Percentiles rank a stretch among this genome's conserved stretches.
phyloP scores from a whole-genome alignment of 345 rosid species.

The Erodium maritimum region DNA sequence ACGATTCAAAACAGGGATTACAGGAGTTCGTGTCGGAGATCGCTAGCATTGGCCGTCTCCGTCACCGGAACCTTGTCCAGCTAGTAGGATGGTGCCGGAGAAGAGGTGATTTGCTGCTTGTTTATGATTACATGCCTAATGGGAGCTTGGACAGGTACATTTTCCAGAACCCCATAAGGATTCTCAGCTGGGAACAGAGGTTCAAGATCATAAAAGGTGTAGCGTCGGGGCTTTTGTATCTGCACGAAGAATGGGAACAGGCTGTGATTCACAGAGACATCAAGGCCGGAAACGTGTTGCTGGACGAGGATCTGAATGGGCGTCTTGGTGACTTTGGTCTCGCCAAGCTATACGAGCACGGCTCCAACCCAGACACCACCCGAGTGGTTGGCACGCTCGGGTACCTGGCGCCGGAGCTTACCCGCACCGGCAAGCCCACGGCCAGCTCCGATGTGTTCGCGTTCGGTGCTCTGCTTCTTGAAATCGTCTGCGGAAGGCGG shows the following conservation, averaged over 20 bases:
- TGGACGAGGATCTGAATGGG: conserved; percentile 68
- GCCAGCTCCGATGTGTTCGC: conserved; percentile 76
- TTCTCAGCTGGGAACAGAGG: conserved; percentile 77
- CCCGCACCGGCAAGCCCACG: conserved; percentile 69
- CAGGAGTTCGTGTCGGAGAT: conserved; percentile 57
- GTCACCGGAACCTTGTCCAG: no score
- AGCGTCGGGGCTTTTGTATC: conserved; percentile 72
- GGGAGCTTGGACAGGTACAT: conserved; percentile 82
- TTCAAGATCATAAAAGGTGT: conserved; percentile 69
- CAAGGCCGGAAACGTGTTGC: conserved; percentile 74
- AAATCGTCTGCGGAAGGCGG: conserved; percentile 77
- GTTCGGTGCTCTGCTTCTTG: conserved; percentile 75
- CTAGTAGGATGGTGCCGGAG: no score
- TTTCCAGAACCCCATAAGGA: conserved; percentile 40
- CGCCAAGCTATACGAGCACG: conserved; percentile 78
- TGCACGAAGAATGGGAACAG: conserved; percentile 92
- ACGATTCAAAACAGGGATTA: conserved; percentile 73
- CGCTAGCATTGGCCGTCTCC: no score
- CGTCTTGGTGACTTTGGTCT: conserved; percentile 84
- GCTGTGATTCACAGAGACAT: conserved; percentile 83
- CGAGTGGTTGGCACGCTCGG: conserved; percentile 89
- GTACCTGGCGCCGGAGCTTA: no score
- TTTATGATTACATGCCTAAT: no score
- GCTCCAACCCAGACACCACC: conserved; percentile 56
- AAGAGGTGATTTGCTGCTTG: no score